Evolutionary conservation across 441 rosid species (phyloP), one percentile per base, ranked within the genome.

Genomic region (Pelargonium citronellum): DNA sequence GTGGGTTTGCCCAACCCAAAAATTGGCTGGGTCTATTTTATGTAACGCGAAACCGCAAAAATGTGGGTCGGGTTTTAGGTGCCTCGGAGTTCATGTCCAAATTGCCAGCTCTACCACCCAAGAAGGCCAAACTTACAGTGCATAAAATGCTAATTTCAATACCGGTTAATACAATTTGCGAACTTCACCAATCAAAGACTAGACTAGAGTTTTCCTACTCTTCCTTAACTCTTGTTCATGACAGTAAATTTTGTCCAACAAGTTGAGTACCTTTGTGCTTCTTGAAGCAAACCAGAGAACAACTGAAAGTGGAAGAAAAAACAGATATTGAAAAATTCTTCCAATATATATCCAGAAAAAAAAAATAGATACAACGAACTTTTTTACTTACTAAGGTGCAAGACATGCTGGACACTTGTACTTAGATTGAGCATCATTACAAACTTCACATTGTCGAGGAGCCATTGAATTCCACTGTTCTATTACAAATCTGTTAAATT

Each of bases 351-450:
- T 66, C 24, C 68, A 30, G 24, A 24, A 61, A 72, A 64, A 17
- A 57, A 30, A 63, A n/a, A n/a, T 0, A 60, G 51, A 37, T 16
- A 19, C 22, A 34, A 4, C 13, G 6, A 39, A 55, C 0, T 30
- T 60, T 51, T 11, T 17, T 22, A 68, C 91, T 79, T 85, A 92
- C 92, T 88, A 92, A 69, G 96, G 91, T 81, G 74, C 41, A 70
- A 86, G 84, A 75, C 95, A 92, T 17, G 90, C 75, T 2, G 98
- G 93, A 79, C 95, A 92, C 85, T 89, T 92, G 87, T 90, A 92
- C 69, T 87, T 90, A 19, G 93, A 90, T 47, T 68, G 84, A 57
- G 85, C 86, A 43, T 79, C 81, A n/a, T 78, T 74, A 81, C 95
- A 88, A 58, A 92, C 81, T 81, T 75, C 80, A 78, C 98, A 92